Conservation (phyloP, 805 yeast species). For the Metschnikowia vanudenii region DNA sequence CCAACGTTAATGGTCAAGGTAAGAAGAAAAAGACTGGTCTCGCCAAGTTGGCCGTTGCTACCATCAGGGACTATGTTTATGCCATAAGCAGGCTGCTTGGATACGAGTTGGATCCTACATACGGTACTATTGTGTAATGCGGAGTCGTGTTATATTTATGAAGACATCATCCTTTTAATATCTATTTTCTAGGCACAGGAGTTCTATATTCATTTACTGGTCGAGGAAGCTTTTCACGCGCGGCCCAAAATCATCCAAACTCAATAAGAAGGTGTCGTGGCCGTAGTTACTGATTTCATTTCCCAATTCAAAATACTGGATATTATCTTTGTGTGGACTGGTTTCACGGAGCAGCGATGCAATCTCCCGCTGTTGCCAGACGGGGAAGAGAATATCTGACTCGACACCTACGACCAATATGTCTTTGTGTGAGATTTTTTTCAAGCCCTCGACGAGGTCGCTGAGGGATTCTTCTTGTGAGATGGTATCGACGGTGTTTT, state of each 20-base stretch:
- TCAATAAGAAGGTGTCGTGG: slow-evolving; percentile 85
- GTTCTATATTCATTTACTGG: not conserved
- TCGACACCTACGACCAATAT: slow-evolving; percentile 87
- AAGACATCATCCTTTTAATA: no score
- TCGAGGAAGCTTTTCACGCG: slow-evolving; percentile 67
- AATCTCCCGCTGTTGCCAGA: slow-evolving; percentile 90
- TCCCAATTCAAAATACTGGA: slow-evolving; percentile 71
- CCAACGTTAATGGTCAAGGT: slow-evolving; percentile 23
- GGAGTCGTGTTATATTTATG: no score
- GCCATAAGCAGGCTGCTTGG: slow-evolving; percentile 57
- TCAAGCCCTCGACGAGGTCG: slow-evolving; percentile 69
- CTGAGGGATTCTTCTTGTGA: slow-evolving; percentile 54
- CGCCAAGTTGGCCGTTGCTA: slow-evolving; percentile 64
- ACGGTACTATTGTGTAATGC: slow-evolving; percentile 45
- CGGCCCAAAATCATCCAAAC: slow-evolving; percentile 74
- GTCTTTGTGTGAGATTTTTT: slow-evolving; percentile 58
- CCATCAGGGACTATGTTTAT: slow-evolving; percentile 47
- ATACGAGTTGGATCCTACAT: slow-evolving; percentile 56
- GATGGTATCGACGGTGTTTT: slow-evolving; percentile 44
- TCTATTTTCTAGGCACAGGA: no score
- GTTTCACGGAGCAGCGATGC: slow-evolving; percentile 50
- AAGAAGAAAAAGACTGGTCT: slow-evolving; percentile 48
- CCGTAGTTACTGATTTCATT: slow-evolving; percentile 80
- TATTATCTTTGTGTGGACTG: slow-evolving; percentile 28
- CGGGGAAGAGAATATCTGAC: slow-evolving; percentile 87